phyloP scores from a whole-genome alignment of 345 rosid species.

The Gossypium sturtianum region DNA sequence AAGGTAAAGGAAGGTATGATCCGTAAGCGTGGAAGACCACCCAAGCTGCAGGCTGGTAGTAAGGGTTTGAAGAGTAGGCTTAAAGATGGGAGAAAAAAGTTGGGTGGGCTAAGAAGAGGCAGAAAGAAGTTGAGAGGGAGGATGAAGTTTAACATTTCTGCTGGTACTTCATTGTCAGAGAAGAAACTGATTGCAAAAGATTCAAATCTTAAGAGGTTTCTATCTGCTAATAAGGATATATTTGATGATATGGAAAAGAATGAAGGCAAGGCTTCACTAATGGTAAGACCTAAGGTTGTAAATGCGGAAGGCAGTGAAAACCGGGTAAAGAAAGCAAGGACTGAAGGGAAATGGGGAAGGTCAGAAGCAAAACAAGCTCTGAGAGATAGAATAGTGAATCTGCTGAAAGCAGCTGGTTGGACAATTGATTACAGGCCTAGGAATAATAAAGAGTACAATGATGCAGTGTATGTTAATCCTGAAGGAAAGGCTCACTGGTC shows the following conservation, averaged over 20 bases:
- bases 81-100: slow-evolving; percentile 10
- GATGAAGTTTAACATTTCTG: slow-evolving; percentile 20
- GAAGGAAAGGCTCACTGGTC: slow-evolving; percentile 96
- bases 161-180: slow-evolving; percentile 16
- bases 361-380: slow-evolving; percentile 42
- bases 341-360: slow-evolving; percentile 21
- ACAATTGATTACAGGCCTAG: slow-evolving; percentile 73
- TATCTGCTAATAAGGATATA: slow-evolving; percentile 18
- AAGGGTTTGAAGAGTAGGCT: slow-evolving; percentile 1
- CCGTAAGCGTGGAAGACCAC: slow-evolving; percentile 15
- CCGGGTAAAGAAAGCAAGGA: slow-evolving; percentile 18
- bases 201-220: slow-evolving; percentile 16
- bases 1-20: background rate
- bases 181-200: slow-evolving; percentile 13
- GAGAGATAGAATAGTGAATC: slow-evolving; percentile 59
- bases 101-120: slow-evolving; percentile 25
- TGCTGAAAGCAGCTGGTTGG: slow-evolving; percentile 87
- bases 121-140: slow-evolving; percentile 17
- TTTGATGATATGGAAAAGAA: slow-evolving; percentile 14
- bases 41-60: background rate
- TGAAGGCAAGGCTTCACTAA: slow-evolving; percentile 8
- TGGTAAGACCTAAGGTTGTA: slow-evolving; percentile 3
- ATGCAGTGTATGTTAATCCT: slow-evolving; percentile 93
- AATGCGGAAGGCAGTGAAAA: slow-evolving; percentile 13
- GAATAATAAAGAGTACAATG: slow-evolving; percentile 45